Conservation (phyloP, 2,329 filamentous ascomycete genomes). For the Arachnopeziza araneosa region DNA sequence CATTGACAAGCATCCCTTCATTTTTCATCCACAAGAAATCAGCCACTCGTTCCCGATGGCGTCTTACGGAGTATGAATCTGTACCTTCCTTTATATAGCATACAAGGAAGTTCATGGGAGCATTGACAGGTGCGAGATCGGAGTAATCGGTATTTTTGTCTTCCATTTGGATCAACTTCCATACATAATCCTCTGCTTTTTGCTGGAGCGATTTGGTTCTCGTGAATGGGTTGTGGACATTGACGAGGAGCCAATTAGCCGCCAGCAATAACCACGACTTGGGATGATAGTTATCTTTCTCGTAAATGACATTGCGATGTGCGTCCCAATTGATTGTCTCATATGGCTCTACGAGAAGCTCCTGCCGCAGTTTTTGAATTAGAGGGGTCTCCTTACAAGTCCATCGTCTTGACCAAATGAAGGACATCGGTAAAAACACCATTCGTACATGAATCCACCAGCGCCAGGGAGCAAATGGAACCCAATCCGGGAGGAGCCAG, state of each 20-base stretch:
- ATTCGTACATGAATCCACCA: conserved; percentile 99
- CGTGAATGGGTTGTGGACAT: conserved; percentile 75
- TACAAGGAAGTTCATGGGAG: conserved; percentile 80
- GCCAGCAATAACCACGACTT: conserved; percentile 79
- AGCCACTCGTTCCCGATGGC: conserved; percentile 73
- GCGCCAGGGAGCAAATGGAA: conserved; percentile 82
- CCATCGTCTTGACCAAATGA: conserved; percentile 80
- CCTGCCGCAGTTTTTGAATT: conserved; percentile 66
- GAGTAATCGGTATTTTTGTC: conserved; percentile 89
- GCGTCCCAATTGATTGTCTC: conserved; percentile 69
- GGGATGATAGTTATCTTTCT: conserved; percentile 84
- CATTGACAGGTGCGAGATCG: conserved; percentile 82
- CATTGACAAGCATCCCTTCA: conserved; percentile 91
- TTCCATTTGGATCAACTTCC: conserved; percentile 81
- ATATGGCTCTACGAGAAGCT: conserved; percentile 77
- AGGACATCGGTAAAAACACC: conserved; percentile 92
- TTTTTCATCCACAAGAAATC: conserved; percentile 90
- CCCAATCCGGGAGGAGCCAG: conserved; percentile 89
- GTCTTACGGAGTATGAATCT: conserved; percentile 62
- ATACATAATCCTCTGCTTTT: conserved; percentile 74
- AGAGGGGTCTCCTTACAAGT: conserved; percentile 69
- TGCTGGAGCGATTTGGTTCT: conserved; percentile 60
- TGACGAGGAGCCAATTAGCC: conserved; percentile 72
- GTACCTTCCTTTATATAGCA: conserved; percentile 84
- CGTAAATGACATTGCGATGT: conserved; percentile 77